Evolutionary conservation across 2,329 filamentous ascomycete species (phyloP).

Genomic region (Talaromyces sp.): DNA sequence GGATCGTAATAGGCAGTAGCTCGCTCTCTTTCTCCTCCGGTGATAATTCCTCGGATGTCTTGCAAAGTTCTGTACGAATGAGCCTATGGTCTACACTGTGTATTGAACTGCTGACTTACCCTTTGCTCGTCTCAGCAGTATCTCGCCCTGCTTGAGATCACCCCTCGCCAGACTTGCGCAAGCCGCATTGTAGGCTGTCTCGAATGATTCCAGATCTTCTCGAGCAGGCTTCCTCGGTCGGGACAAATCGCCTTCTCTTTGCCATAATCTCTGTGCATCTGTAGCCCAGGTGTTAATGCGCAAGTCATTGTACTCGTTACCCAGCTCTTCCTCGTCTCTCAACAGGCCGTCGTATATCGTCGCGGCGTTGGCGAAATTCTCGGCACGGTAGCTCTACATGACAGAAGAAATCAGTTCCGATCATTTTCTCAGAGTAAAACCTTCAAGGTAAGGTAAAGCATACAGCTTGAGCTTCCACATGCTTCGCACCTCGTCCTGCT

Average conservation of each 20-base stretch:
- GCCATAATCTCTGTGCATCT: slow-evolving; percentile 59
- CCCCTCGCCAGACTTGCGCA: slow-evolving; percentile 59
- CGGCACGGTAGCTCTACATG: slow-evolving; percentile 49
- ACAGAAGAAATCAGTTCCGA: neutral
- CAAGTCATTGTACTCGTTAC: slow-evolving; percentile 55
- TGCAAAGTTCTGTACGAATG: slow-evolving; percentile 49
- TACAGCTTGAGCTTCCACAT: slow-evolving; percentile 60
- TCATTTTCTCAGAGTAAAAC: neutral
- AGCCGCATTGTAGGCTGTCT: slow-evolving; percentile 61
- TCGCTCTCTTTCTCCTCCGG: slow-evolving; percentile 57
- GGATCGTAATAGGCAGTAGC: slow-evolving; percentile 55
- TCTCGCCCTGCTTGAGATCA: slow-evolving; percentile 53
- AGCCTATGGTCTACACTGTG: neutral
- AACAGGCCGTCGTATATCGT: slow-evolving; percentile 51
- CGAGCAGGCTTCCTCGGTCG: slow-evolving; percentile 50
- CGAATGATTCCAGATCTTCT: slow-evolving; percentile 59
- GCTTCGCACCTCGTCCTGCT: slow-evolving; percentile 48
- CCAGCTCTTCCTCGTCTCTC: slow-evolving; percentile 32
- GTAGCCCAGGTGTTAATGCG: slow-evolving; percentile 58
- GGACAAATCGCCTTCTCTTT: slow-evolving; percentile 47
- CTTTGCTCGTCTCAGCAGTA: slow-evolving; percentile 56
- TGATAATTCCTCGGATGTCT: slow-evolving; percentile 54
- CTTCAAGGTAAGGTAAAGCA: slow-evolving; percentile 16
- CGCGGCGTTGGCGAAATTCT: slow-evolving; percentile 53
- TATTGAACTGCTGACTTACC: slow-evolving; percentile 29